Conservation (phyloP, 1,139 yeast species). For the Taiozyma sp. region DNA sequence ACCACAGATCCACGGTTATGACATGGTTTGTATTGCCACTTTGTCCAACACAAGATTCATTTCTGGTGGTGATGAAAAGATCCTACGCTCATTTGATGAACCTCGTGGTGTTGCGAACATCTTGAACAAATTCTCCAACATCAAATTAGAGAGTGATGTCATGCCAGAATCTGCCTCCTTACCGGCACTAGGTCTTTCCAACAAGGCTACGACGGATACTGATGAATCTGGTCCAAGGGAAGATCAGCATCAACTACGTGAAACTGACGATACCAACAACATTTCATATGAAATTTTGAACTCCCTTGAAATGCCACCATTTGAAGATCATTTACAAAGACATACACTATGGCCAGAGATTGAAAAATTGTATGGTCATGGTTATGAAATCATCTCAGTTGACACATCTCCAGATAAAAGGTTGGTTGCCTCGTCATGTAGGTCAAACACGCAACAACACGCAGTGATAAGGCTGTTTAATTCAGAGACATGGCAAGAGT, state of each 20-base stretch:
- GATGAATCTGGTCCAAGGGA: slow-evolving; percentile 34
- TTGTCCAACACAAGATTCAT: slow-evolving; percentile 63
- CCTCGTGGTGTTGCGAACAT: slow-evolving; percentile 75
- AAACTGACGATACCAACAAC: slow-evolving; percentile 35
- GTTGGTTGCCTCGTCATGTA: slow-evolving; percentile 85
- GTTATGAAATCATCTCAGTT: slow-evolving; percentile 84
- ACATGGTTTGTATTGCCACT: slow-evolving; percentile 81
- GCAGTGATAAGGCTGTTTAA: slow-evolving; percentile 81
- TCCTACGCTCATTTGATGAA: slow-evolving; percentile 82
- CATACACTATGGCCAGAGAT: slow-evolving; percentile 92
- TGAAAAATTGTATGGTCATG: slow-evolving; percentile 95
- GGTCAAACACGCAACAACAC: slow-evolving; percentile 78
- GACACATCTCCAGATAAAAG: slow-evolving; percentile 65
- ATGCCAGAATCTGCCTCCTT: slow-evolving; percentile 74
- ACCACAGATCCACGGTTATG: slow-evolving; percentile 98
- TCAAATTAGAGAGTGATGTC: slow-evolving; percentile 26
- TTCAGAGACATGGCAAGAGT: slow-evolving; percentile 57
- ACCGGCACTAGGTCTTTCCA: slow-evolving; percentile 92
- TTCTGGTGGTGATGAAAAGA: slow-evolving; percentile 96
- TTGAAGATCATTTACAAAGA: slow-evolving; percentile 87
- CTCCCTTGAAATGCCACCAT: slow-evolving; percentile 56
- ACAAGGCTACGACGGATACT: slow-evolving; percentile 66
- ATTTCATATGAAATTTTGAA: slow-evolving; percentile 42
- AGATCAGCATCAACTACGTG: slow-evolving; percentile 32
- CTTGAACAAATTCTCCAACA: slow-evolving; percentile 50